phyloP scores from a whole-genome alignment of 2,329 filamentous ascomycete species.

The Sordariomycetes sp. region DNA sequence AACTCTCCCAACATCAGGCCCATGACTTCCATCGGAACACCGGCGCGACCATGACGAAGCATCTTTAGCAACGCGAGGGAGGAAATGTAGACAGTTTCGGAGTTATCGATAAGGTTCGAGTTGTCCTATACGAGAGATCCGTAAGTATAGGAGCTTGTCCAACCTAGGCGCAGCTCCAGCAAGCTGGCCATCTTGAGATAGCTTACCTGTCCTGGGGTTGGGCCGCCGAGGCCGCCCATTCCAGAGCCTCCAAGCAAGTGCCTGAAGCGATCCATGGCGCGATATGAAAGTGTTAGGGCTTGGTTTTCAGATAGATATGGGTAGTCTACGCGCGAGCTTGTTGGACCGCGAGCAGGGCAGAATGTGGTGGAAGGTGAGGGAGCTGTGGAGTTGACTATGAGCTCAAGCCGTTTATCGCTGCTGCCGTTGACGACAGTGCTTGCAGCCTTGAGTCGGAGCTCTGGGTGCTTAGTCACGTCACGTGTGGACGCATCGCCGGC shows the following conservation, averaged over 20 bases:
- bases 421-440: slow-evolving; percentile 21
- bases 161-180: slow-evolving; percentile 1
- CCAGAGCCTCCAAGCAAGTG: slow-evolving; percentile 74
- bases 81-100: slow-evolving; percentile 98
- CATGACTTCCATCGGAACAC: slow-evolving; percentile 99
- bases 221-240: slow-evolving; percentile 53
- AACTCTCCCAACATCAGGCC: slow-evolving; percentile 98
- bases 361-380: slow-evolving; percentile 2
- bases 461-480: slow-evolving; percentile 10
- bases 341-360: background rate
- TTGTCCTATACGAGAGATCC: slow-evolving; percentile 62
- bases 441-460: slow-evolving; percentile 17
- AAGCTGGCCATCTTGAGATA: too few species aligned
- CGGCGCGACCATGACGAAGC: slow-evolving; percentile 92
- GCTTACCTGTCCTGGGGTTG: slow-evolving; percentile 29
- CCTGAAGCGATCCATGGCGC: slow-evolving; percentile 84
- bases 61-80: slow-evolving; percentile 96
- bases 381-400: slow-evolving; percentile 12
- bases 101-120: slow-evolving; percentile 90
- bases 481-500: too few species aligned
- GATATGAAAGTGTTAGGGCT: too few species aligned
- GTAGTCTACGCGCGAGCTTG: too few species aligned
- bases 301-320: background rate
- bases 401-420: background rate
- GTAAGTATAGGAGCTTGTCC: background rate